Evolutionary conservation across 306 rosid species (phyloP).

Genomic region (Rubus idaeus): DNA sequence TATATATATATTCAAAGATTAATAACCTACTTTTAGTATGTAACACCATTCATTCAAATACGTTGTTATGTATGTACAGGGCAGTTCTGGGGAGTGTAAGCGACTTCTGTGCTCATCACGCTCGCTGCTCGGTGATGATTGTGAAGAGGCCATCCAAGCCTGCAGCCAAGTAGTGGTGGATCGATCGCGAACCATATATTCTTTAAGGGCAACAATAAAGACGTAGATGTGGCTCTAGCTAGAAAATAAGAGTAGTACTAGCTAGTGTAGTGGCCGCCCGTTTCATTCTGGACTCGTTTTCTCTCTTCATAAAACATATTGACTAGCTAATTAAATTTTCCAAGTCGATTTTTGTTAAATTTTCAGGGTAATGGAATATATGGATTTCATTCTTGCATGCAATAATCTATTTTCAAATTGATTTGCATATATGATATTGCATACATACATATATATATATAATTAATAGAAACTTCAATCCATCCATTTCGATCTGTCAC

Average conservation of each 20-base stretch:
- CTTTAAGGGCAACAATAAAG: not conserved
- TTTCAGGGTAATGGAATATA: not conserved
- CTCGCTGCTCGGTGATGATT: constrained; percentile 32
- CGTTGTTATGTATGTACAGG: constrained; percentile 6
- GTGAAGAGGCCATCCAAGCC: constrained; percentile 28
- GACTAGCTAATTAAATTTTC: not conserved
- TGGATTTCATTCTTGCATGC: not conserved
- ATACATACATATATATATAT: not conserved
- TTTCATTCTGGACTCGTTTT: not conserved
- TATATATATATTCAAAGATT: no score
- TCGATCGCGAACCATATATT: not conserved
- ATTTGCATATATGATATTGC: not conserved
- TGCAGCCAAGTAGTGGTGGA: not conserved
- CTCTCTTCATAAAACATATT: not conserved
- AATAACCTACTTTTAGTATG: no score
- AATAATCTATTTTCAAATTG: not conserved
- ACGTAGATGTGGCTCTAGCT: not conserved
- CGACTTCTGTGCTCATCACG: constrained; percentile 38
- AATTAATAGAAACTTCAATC: not conserved
- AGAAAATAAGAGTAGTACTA: not conserved
- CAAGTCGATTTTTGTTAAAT: not conserved
- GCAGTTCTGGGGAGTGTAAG: constrained; percentile 39
- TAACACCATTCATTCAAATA: not conserved
- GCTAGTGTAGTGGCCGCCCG: not conserved
- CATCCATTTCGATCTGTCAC: not conserved